These are phyloP conservation scores for Metschnikowia hibisci DNA, from an alignment of 805 yeast genomes.

Conservation along the genomic window DNA sequence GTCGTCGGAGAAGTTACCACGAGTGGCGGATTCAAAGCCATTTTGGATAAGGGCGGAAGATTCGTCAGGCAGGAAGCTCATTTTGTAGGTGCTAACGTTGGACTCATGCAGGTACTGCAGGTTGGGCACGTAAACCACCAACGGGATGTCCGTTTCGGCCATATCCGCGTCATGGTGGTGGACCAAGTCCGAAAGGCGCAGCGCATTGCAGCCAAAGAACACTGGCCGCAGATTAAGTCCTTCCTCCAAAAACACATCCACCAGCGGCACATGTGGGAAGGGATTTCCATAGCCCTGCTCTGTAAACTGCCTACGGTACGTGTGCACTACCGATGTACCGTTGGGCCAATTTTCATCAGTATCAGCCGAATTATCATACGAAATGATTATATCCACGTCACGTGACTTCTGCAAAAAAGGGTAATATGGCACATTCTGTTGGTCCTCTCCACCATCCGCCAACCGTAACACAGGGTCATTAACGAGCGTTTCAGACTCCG, in stretches of 20 bases:
- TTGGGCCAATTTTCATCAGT: constrained; percentile 60
- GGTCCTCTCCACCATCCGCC: constrained; percentile 79
- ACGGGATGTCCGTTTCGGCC: constrained; percentile 19
- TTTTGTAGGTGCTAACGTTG: constrained; percentile 23
- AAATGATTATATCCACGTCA: constrained; percentile 59
- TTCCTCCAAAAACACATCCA: constrained; percentile 6
- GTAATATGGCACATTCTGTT: constrained; percentile 64
- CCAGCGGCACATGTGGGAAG: constrained; percentile 17
- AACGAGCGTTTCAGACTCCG: constrained; percentile 30
- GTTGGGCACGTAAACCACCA: constrained; percentile 22
- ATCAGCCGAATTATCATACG: constrained; percentile 67
- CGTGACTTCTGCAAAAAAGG: constrained; percentile 63
- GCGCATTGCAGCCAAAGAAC: constrained; percentile 18
- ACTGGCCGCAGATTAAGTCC: constrained; percentile 9
- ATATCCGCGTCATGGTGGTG: constrained; percentile 7
- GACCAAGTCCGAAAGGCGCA: constrained; percentile 8
- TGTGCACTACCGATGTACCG: constrained; percentile 54
- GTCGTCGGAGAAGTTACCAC: constrained; percentile 21
- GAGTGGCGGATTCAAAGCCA: constrained; percentile 20
- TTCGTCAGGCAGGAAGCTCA: constrained; percentile 20
- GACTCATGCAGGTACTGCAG: constrained; percentile 16
- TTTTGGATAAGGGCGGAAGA: constrained; percentile 16
- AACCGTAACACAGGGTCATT: constrained; percentile 44
- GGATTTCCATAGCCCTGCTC: constrained; percentile 18
- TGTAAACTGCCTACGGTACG: constrained; percentile 52